These are phyloP conservation scores for Hygrophorus russula DNA, from an alignment of 768 basidiomycete genomes.

Conservation along the genomic window DNA sequence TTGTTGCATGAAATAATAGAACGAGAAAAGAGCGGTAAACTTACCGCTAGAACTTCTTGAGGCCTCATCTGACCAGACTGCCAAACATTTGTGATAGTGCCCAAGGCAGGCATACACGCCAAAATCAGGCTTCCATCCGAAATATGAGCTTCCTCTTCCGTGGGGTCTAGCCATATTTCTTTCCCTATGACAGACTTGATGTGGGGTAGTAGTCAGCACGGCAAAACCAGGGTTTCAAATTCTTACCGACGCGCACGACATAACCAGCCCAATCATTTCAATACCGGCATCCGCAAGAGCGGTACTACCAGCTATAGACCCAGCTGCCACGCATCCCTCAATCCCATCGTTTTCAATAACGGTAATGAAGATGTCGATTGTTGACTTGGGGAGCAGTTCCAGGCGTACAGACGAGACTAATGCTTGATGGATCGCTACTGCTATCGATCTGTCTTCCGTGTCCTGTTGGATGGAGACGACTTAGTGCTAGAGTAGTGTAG, in stretches of 20 bases:
- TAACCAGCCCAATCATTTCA: conserved; percentile 81
- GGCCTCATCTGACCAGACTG: conserved; percentile 61
- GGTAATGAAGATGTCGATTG: conserved; percentile 83
- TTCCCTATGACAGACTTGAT: conserved; percentile 44
- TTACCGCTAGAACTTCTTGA: conserved; percentile 44
- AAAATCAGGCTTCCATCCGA: conserved; percentile 64
- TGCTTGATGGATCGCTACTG: conserved; percentile 77
- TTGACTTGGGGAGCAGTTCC: conserved; percentile 88
- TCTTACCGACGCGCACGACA: conserved; percentile 71
- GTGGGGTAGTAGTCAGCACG: not conserved
- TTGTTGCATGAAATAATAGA: not conserved
- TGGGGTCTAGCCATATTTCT: conserved; percentile 75
- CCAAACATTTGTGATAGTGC: conserved; percentile 77
- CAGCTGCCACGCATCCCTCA: conserved; percentile 82
- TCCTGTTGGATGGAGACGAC: conserved; percentile 45
- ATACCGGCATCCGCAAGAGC: conserved; percentile 92
- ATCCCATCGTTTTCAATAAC: conserved; percentile 88
- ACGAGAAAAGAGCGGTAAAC: conserved; percentile 13
- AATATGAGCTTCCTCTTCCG: conserved; percentile 45
- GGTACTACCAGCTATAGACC: conserved; percentile 77
- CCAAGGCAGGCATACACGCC: conserved; percentile 82
- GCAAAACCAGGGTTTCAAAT: conserved; percentile 4
- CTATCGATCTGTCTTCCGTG: conserved; percentile 83
- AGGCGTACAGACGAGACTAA: conserved; percentile 76
- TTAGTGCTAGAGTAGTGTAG: conserved; percentile 1